These are phyloP conservation scores for Fraxinus latifolia DNA, from an alignment of 305 asterid species.

Conservation along the genomic window DNA sequence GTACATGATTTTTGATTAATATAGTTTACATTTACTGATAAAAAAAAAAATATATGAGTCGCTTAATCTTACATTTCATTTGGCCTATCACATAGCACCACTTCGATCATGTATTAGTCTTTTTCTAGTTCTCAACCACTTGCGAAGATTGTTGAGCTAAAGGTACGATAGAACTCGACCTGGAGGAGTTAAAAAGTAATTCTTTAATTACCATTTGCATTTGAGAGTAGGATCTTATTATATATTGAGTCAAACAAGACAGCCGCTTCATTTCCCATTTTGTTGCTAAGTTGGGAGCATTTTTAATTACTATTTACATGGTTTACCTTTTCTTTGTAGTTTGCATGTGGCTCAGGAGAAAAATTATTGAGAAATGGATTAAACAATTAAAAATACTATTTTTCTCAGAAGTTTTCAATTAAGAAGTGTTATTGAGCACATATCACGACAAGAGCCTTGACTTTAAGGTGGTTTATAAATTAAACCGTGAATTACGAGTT, in stretches of 20 bases:
- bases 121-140: neutral
- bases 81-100: too few relatives aligned
- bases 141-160: neutral
- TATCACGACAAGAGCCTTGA: neutral
- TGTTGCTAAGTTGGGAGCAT: slow-evolving; percentile 19
- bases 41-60: too few relatives aligned
- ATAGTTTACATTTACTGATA: too few relatives aligned
- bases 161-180: slow-evolving; percentile 15
- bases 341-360: slow-evolving; percentile 24
- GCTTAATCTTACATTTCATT: too few relatives aligned
- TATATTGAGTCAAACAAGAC: slow-evolving; percentile 13
- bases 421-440: neutral
- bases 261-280: slow-evolving; percentile 18
- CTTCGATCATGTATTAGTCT: neutral
- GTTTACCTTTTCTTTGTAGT: slow-evolving; percentile 25
- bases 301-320: slow-evolving; percentile 32
- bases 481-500: neutral
- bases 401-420: neutral
- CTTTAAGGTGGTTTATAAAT: neutral
- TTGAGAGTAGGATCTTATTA: neutral
- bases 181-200: neutral
- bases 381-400: neutral
- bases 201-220: slow-evolving; percentile 5
- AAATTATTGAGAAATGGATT: neutral
- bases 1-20: too few relatives aligned